Evolutionary conservation across 306 rosid species (phyloP).

Genomic region (Cicer bijugum): DNA sequence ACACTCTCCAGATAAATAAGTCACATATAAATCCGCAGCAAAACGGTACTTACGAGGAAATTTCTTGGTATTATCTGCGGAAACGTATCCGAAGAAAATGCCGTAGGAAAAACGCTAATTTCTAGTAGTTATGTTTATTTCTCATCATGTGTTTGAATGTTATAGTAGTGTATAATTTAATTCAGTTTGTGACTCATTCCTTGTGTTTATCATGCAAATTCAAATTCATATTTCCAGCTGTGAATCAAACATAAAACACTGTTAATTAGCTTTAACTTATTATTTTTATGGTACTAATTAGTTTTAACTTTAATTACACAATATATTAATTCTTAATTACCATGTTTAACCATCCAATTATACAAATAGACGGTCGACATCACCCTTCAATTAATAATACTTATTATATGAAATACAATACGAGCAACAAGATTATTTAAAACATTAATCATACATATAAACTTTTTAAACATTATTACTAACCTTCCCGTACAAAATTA

Average conservation of each 20-base stretch:
- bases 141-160: background rate
- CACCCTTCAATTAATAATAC: background rate
- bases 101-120: no score
- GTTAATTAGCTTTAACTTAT: background rate
- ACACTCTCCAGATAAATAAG: no score
- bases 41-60: no score
- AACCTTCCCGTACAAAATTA: background rate
- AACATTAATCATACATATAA: no score
- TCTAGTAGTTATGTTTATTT: no score
- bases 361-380: background rate
- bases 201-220: background rate
- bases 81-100: no score
- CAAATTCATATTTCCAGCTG: conserved; percentile 39
- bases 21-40: no score
- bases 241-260: background rate
- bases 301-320: conserved; percentile 23
- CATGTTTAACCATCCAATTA: conserved; percentile 33
- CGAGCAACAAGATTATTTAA: no score
- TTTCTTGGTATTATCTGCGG: no score
- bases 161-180: background rate
- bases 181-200: conserved; percentile 23
- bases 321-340: conserved; percentile 32
- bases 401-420: no score
- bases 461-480: no score
- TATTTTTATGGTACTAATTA: background rate